Conservation (phyloP, 352 stramenopile species). For the Blastocystis sp. region DNA sequence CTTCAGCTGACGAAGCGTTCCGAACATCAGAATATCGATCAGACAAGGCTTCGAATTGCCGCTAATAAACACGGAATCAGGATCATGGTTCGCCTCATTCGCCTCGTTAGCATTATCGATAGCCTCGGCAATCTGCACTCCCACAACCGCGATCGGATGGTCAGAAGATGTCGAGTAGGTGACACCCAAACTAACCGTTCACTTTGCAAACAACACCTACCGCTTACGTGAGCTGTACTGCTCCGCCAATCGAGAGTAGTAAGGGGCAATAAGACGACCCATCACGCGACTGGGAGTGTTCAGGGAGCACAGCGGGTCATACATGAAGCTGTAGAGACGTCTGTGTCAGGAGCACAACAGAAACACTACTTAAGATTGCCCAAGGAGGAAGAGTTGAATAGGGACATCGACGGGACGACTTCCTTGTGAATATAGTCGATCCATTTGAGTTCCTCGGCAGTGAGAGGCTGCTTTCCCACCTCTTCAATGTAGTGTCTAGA, state of each 20-base stretch:
- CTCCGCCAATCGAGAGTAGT: conserved; percentile 14
- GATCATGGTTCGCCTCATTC: conserved; percentile 43
- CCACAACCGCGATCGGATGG: conserved; percentile 46
- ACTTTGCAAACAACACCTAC: not conserved
- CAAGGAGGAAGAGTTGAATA: conserved; percentile 26
- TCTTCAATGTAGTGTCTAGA: conserved; percentile 46
- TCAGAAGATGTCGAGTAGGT: conserved; percentile 41
- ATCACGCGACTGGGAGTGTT: not conserved
- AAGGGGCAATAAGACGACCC: not conserved
- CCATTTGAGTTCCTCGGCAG: conserved; percentile 41
- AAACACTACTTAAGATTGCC: conserved; percentile 10
- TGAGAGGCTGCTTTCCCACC: conserved; percentile 15
- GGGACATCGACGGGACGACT: conserved; percentile 6
- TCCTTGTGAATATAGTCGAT: conserved; percentile 55
- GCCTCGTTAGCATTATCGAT: conserved; percentile 45
- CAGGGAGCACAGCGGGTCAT: conserved; percentile 38
- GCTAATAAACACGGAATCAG: conserved; percentile 51
- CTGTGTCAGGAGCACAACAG: not conserved
- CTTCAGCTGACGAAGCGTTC: conserved; percentile 36
- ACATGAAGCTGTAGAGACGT: conserved; percentile 47
- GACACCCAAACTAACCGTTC: not conserved
- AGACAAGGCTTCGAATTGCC: conserved; percentile 40
- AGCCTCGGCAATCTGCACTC: conserved; percentile 47
- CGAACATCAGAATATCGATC: conserved; percentile 54
- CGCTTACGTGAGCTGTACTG: conserved; percentile 34